phyloP scores from a whole-genome alignment of 805 yeast genomes.

The Yarrowia bubula region DNA sequence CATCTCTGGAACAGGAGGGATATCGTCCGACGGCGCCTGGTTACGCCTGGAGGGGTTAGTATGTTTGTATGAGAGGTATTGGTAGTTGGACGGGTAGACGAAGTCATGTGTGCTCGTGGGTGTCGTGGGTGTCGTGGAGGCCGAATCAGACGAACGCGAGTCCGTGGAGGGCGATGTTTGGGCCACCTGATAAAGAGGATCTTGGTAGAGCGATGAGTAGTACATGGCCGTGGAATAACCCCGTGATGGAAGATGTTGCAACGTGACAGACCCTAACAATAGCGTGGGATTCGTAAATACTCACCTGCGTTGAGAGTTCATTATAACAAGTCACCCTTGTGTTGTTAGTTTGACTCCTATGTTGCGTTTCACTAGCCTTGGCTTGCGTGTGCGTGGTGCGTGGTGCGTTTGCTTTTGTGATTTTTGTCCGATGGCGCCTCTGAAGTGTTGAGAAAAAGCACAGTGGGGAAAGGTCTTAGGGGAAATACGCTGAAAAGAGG shows the following conservation, averaged over 20 bases:
- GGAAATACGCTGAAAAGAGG: slow-evolving; percentile 17
- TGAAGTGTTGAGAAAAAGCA: neutral
- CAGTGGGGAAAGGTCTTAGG: neutral
- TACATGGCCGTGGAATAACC: neutral
- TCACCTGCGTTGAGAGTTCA: slow-evolving; percentile 25
- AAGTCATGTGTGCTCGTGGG: slow-evolving; percentile 3
- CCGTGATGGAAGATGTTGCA: neutral
- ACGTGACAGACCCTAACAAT: neutral
- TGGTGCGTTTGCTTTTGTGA: slow-evolving; percentile 14
- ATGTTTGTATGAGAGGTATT: slow-evolving; percentile 11
- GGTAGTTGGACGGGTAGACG: slow-evolving; percentile 17
- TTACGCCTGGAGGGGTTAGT: slow-evolving; percentile 25
- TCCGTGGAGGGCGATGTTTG: neutral
- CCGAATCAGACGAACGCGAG: slow-evolving; percentile 1
- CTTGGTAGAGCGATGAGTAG: slow-evolving; percentile 12
- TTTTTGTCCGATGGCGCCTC: neutral
- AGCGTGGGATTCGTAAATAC: neutral
- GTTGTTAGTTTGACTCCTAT: neutral
- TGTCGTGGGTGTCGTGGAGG: neutral
- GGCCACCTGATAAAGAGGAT: slow-evolving; percentile 1
- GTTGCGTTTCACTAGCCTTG: slow-evolving; percentile 3
- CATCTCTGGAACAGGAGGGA: slow-evolving; percentile 19
- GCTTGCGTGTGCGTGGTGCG: slow-evolving; percentile 15
- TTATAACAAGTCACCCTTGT: neutral
- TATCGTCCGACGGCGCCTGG: slow-evolving; percentile 12